Base-by-base conservation (phyloP, 495 filamentous ascomycete genomes). In the Trichoderma asperelloides region DNA sequence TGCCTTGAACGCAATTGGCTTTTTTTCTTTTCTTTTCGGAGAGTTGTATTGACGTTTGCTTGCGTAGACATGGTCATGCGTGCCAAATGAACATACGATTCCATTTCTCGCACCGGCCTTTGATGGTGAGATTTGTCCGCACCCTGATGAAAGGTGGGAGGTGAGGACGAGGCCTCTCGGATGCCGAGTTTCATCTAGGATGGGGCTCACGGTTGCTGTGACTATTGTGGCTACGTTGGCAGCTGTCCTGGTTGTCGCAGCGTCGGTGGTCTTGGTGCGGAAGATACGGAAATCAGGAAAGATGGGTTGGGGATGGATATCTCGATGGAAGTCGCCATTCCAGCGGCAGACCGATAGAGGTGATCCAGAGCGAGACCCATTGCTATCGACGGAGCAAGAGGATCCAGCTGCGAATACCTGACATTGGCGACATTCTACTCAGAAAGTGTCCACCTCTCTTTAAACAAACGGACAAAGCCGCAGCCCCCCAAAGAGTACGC, bases 141-240 rank as follows among this genome's bases (percentile, higher is more conserved):
- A 80, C 64, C 74, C 75, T 72, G 71, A 78, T 1, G 83, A 85
- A 71, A 71, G 79, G 40, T 85, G 80, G 78, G 83, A 85, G 69
- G 69, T 86, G 16, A 78, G 82, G 27, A 77, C 82, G 9, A 73
- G 72, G 23, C 74, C 76, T 16, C 71, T 86, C 2, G 79, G 80
- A 6, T 84, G 83, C 67, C 70, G 79, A 33, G 80, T 84, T 0
- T 84, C 81, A n/a, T 83, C 81, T 18, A 78, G 83, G 55, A 85
- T 81, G 9, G 74, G 74, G 16, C 70, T 84, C 25, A 78, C 78
- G 0, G 74, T 74, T 49, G 63, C 82, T n/a, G 71, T 77, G 2
- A 74, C 78, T 1, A 72, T 83, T 12, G 40, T 71, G 45, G 75
- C 73, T 5, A 81, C 79, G 1, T 71, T 82, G 18, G 21, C 74